Evolutionary conservation across 108 stramenopile species (phyloP).

Genomic region (Fistulifera pelliculosa): DNA sequence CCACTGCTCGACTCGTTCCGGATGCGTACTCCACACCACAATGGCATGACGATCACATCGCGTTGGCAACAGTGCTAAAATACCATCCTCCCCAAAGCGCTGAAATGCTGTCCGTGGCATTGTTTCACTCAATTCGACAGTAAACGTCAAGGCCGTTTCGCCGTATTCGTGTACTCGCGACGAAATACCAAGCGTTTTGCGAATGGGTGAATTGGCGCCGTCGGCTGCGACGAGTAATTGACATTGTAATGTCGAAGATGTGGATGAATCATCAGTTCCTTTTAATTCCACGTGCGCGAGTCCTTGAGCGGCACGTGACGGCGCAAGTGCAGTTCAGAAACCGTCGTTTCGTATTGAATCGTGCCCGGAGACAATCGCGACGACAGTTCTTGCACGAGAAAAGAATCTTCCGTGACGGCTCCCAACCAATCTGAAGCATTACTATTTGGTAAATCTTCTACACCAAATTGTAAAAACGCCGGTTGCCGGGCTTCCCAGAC

Average conservation of each 20-base stretch:
- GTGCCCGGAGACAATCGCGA: constrained; percentile 16
- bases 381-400: constrained; percentile 50
- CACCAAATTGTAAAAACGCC: constrained; percentile 51
- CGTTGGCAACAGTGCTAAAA: constrained; percentile 73
- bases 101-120: constrained; percentile 61
- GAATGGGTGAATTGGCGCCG: constrained; percentile 67
- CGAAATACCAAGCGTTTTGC: constrained; percentile 32
- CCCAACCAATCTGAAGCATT: too few relatives aligned
- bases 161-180: constrained; percentile 43
- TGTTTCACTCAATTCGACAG: constrained; percentile 43
- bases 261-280: too few relatives aligned
- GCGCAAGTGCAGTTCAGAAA: not conserved
- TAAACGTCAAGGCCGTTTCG: constrained; percentile 66
- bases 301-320: not conserved
- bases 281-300: constrained; percentile 2
- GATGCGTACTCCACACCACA: constrained; percentile 77
- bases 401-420: constrained; percentile 32
- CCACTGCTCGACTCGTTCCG: constrained; percentile 34
- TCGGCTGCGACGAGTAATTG: constrained; percentile 70
- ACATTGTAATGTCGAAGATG: too few relatives aligned
- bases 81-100: constrained; percentile 52
- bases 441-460: constrained; percentile 65
- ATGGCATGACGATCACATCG: constrained; percentile 62
- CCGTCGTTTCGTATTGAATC: not conserved
- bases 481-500: constrained; percentile 81